Base-by-base conservation (phyloP, 179 eudicot genomes). In the Heliamphora pulchella region DNA sequence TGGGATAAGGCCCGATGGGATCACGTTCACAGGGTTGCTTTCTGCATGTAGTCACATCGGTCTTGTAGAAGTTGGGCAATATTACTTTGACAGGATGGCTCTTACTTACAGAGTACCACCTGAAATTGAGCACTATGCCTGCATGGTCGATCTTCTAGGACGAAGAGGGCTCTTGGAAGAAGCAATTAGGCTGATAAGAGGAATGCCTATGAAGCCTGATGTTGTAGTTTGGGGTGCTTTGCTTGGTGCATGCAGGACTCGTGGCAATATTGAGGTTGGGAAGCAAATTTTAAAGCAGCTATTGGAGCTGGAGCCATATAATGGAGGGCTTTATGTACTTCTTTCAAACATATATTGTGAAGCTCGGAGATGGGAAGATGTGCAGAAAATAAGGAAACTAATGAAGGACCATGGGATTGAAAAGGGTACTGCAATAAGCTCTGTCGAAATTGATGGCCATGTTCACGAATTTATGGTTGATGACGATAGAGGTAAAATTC, bases 1-100 rank as follows among this genome's bases (percentile, higher is more conserved):
- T 46, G 81, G 83, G 41, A 46, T 83, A 18, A 51, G 39, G 59
- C 90, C 90, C 18, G 87, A 86, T 84, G 81, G 79, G 58, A 79
- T 84, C 61, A 84, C 89, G 44, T 88, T 88, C 81, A 74, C 54
- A 17, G 86, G 85, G 39, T 44, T 88, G 72, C 89, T 88, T 66
- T 81, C 82, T 70, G 86, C 89, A 77, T 88, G 90, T 62, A 78
- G 83, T 70, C 90, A 88, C 51, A 68, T 86, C 31, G 90, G 90
- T 48, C 80, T 88, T 51, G 74, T 85, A 64, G 87, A 88, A 5
- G 62, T 76, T 15, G 90, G 89, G 62, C 18, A 55, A 72, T 77
- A 76, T 71, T 86, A 76, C 55, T 88, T 84, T 68, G 70, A 68
- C 14, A 80, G 66, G 39, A 86, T 88, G 88, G 39, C 66, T 10